Evolutionary conservation across 331 rosid genomes (phyloP), one percentile per base, ranked within the genome.

Genomic region (Cydonia oblonga): DNA sequence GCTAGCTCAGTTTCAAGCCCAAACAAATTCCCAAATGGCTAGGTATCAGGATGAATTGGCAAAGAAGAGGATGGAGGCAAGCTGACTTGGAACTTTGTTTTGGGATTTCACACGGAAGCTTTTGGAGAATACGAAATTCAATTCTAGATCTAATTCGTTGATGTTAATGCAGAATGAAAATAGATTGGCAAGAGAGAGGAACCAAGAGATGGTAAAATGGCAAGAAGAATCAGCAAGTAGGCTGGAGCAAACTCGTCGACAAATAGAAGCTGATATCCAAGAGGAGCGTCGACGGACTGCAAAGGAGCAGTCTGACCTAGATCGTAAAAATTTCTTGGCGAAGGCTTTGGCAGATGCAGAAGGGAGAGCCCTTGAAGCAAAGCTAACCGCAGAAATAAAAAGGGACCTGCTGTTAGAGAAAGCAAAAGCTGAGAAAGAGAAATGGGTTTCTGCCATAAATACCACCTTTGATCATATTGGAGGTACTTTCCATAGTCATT

Each of bases 391-490:
- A 84, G 99, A 95, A 0, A 93, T 95, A 63, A 95, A 90, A 73
- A 83, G 99, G 83, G 74, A 97, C 71, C 84, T 88, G 64, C 84
- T 91, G 18, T 61, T 86, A 68, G 88, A 95, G 67, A 89, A 93
- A 64, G 97, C 96, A 76, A 89, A 89, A 83, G 96, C 92, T 12
- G 99, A 91, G 80, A 81, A 90, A 76, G 99, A 95, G 85, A 95
- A 91, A 86, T 95, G 93, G 97, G 57, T 95, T 78, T 87, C 96
- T 77, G 96, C 99, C 51, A 95, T 95, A 69, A 89, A 95, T 82
- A 88, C 99, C 74, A 89, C 97, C 44, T 95, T 95, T 83, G 99
- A 91, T 25, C 98, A 95, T 69, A 85, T 95, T 80, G 98, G 98
- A 85, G 98, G 98, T 95, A 60, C 29, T 44, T 5, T 2, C 19